These are phyloP conservation scores for Trypanosoma cruzi DNA, from an alignment of 208 protist species.

Conservation along the genomic window DNA sequence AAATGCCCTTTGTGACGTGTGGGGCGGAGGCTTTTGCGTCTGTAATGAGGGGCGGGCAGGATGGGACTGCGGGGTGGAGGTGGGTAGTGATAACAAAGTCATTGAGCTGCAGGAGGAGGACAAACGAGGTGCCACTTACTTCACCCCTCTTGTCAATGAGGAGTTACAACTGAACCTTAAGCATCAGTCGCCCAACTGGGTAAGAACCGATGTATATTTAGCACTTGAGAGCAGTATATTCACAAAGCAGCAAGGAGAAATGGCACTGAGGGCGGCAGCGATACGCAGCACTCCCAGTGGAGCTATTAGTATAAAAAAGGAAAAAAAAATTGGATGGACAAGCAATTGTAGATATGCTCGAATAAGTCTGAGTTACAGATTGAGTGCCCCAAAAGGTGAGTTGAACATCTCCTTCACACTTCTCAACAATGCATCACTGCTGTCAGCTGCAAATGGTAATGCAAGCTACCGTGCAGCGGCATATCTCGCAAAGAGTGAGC, in stretches of 20 bases:
- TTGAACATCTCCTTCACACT: conserved; percentile 14
- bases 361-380: not conserved
- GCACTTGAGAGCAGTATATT: conserved; percentile 2
- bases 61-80: conserved; percentile 11
- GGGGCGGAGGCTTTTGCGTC: conserved; percentile 20
- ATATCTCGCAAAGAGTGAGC: not conserved
- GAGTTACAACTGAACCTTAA: not conserved
- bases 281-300: not conserved
- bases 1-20: conserved; percentile 12
- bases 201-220: conserved; percentile 2
- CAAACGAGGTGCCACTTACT: not conserved
- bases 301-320: not conserved
- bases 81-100: not conserved
- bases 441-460: not conserved
- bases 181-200: not conserved
- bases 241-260: not conserved
- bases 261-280: conserved; percentile 2
- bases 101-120: not conserved
- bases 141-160: conserved; percentile 13
- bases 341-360: conserved; percentile 7
- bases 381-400: not conserved
- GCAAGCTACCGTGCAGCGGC: not conserved
- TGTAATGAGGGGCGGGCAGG: conserved; percentile 9
- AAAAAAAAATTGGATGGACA: conserved; percentile 2
- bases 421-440: conserved; percentile 24